Base-by-base conservation (phyloP, 345 rosid species). In the Adansonia digitata region DNA sequence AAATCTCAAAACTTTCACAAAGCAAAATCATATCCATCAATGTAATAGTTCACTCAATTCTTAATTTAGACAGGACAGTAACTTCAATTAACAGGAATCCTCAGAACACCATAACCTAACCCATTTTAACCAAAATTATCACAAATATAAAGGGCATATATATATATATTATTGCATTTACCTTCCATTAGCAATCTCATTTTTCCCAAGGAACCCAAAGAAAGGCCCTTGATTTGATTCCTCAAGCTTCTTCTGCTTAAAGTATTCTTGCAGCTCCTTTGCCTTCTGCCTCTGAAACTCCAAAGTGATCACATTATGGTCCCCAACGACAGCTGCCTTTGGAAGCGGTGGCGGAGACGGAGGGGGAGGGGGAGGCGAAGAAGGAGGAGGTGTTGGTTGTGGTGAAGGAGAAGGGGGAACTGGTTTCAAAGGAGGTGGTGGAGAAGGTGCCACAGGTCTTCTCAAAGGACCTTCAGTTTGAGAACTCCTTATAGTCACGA, bases 111-210 rank as follows among this genome's bases (percentile, higher is more conserved):
- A 31, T 31, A 31, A 31, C 34, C 34, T 3, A 31, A 31, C 3
- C 34, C 34, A 31, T 31, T 1, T 31, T n/a, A 59, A 29, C 37
- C 37, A 26, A 13, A 57, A 57, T 3, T 14, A 27, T 27, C 37
- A 3, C 27, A 63, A 69, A 52, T 13, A 46, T 49, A 27, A 4
- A 49, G 29, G 48, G 8, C 2, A 48, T 3, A n/a, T 26, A 26
- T 26, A 56, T 26, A 26, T 26, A 26, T 26, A 56, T 26, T 11
- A 26, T 12, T 10, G 59, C 24, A 43, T 49, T 71, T 59, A 92
- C 98, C 98, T 94, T 77, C 98, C 98, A 80, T 94, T 92, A 55
- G 91, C 55, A 81, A 92, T 91, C 85, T 94, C 98, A 57, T 94
- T 94, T 85, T 92, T 94, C 74, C 81, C 84, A 69, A 90, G n/a